Base-by-base conservation (phyloP, 2,329 filamentous ascomycete species). In the Xenoacremonium recifei region DNA sequence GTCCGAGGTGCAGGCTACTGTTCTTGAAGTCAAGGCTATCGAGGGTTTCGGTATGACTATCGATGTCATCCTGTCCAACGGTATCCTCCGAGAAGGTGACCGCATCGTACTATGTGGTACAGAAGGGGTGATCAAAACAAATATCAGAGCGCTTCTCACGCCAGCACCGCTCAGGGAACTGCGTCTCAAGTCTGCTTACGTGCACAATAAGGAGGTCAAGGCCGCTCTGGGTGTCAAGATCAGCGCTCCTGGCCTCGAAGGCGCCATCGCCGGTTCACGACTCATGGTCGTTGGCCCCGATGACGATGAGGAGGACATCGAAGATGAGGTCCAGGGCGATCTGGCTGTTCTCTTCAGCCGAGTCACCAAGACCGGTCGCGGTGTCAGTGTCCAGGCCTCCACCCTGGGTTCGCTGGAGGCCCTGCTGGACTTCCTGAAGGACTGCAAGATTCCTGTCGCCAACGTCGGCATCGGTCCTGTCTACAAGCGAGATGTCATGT, bases 181-280 rank as follows among this genome's bases (percentile, higher is more conserved):
- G 51, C 90, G 95, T 65, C 81, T 99, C 59, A 97, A 97, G 72
- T 96, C 91, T 3, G 80, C 85, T 49, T 99, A 99, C 60, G 92
- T 99, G 21, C 95, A 99, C 75, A 96, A 99, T 75, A 97, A 99
- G 75, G 90, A 96, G 67, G 91, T 96, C 72, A 99, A 96, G 77
- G 93, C 95, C 16, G 90, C 93, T 7, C 80, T 99, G 61, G 93
- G 93, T 86, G 89, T 99, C 67, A 99, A 99, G 80, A 97, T 99
- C 63, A 90, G 90, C 50, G 93, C 92, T 33, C 95, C 96, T 56
- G 90, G 91, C 50, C 85, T 99, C 17, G 93, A 99, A 66, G 85
- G 89, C 48, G 93, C 95, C 54, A 97, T 99, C 66, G 93, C 93
- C 48, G 93, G 93, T 64, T 99, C 95, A 16, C 85, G 95, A 54